These are phyloP conservation scores for Huntiella moniliformis DNA, from an alignment of 2,329 filamentous ascomycete genomes.

Conservation along the genomic window DNA sequence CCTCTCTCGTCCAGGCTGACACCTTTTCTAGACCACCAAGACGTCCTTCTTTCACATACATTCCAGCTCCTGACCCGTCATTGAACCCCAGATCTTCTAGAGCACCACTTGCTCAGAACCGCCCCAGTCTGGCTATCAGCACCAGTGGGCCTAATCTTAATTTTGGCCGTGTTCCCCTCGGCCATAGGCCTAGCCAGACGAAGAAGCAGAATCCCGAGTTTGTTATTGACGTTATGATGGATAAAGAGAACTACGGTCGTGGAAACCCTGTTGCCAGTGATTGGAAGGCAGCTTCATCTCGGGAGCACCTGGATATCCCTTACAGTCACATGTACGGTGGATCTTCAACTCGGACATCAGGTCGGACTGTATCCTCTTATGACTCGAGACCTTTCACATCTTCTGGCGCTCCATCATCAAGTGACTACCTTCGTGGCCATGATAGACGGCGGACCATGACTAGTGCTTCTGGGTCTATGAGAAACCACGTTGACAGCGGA, in stretches of 20 bases:
- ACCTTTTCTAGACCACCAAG: not conserved
- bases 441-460: not conserved
- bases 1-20: conserved; percentile 5
- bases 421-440: conserved; percentile 1
- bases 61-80: not conserved
- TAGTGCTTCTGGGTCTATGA: not conserved
- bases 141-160: conserved; percentile 3
- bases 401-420: conserved; percentile 1
- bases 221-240: conserved; percentile 6
- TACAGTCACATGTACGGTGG: conserved; percentile 10
- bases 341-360: not conserved
- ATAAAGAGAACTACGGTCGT: conserved; percentile 7
- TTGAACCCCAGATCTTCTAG: conserved; percentile 6
- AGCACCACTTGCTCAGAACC: not conserved
- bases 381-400: conserved; percentile 7
- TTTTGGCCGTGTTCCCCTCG: conserved; percentile 1
- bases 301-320: conserved; percentile 8
- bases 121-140: conserved; percentile 1
- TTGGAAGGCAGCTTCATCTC: conserved; percentile 8
- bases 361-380: not conserved
- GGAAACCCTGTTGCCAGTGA: not conserved
- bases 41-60: conserved; percentile 1
- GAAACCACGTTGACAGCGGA: conserved; percentile 5
- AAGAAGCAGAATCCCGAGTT: conserved; percentile 2
- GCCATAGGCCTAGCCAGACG: not conserved